Conservation (phyloP, 805 yeast genomes). For the Starmera pachycereana region DNA sequence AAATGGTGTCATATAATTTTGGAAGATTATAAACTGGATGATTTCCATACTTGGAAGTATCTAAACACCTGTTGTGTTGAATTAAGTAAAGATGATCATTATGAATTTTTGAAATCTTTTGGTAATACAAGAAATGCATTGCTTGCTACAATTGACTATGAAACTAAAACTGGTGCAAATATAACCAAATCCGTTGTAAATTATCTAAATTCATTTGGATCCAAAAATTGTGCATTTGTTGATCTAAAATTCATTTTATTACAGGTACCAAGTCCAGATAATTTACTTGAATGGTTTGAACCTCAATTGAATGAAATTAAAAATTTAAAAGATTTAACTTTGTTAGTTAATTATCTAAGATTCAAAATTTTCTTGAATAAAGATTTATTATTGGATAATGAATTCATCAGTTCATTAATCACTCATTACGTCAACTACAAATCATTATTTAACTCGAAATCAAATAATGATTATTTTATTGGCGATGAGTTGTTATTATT, state of each 20-base stretch:
- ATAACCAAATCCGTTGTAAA: slow-evolving; percentile 21
- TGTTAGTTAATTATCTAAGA: slow-evolving; percentile 37
- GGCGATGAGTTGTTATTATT: slow-evolving; percentile 59
- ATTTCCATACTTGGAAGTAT: slow-evolving; percentile 65
- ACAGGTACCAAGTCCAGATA: slow-evolving; percentile 4
- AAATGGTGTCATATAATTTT: slow-evolving; percentile 32
- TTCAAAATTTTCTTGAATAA: slow-evolving; percentile 28
- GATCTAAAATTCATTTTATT: slow-evolving; percentile 36
- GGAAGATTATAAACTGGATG: slow-evolving; percentile 46
- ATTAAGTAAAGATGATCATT: slow-evolving; percentile 14
- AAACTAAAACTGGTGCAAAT: slow-evolving; percentile 3
- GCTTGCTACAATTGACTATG: slow-evolving; percentile 40
- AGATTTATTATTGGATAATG: slow-evolving; percentile 11
- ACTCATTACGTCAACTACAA: slow-evolving; percentile 29
- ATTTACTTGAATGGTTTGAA: slow-evolving; percentile 15
- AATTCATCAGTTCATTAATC: slow-evolving; percentile 24
- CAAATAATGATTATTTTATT: slow-evolving; percentile 58
- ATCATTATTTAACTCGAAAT: slow-evolving; percentile 27
- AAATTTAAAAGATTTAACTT: slow-evolving; percentile 12
- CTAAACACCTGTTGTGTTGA: slow-evolving; percentile 35
- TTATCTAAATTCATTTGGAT: slow-evolving; percentile 32
- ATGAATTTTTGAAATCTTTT: slow-evolving; percentile 25
- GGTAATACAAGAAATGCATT: slow-evolving; percentile 41
- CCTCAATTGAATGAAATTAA: slow-evolving; percentile 9
- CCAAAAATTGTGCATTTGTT: slow-evolving; percentile 54